Conservation (phyloP, 768 basidiomycete genomes). For the Auriscalpium vulgare region DNA sequence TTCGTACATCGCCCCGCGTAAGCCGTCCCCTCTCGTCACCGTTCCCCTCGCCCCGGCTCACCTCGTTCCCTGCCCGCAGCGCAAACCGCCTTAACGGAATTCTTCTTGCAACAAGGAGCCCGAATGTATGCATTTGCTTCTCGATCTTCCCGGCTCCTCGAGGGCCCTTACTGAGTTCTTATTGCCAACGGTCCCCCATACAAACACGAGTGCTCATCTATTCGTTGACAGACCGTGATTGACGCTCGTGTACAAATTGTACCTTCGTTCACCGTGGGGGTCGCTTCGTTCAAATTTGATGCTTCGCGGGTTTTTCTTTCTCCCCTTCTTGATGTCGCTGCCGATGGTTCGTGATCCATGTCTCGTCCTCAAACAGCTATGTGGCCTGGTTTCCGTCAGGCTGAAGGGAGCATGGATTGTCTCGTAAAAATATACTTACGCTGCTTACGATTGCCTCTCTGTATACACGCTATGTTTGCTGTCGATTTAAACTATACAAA, state of each 20-base stretch:
- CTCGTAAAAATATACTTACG: background rate
- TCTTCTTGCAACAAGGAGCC: slow-evolving; percentile 50
- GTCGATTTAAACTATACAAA: background rate
- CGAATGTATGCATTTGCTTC: slow-evolving; percentile 47
- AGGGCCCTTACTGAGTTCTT: slow-evolving; percentile 15
- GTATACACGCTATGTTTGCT: background rate
- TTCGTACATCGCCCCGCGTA: slow-evolving; percentile 76
- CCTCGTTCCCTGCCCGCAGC: slow-evolving; percentile 21
- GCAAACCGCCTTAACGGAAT: slow-evolving; percentile 47
- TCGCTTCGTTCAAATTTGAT: background rate
- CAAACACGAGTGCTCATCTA: slow-evolving; percentile 5
- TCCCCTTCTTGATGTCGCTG: background rate
- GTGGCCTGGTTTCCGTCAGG: background rate
- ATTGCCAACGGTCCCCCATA: background rate
- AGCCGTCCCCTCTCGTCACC: slow-evolving; percentile 22
- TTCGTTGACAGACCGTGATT: background rate
- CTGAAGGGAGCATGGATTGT: background rate
- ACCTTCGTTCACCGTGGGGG: background rate
- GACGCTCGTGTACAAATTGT: background rate
- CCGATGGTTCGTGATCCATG: background rate
- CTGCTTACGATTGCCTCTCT: background rate
- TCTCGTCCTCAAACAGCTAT: background rate
- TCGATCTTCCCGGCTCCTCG: slow-evolving; percentile 15
- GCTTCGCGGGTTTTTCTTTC: background rate
- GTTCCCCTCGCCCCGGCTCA: slow-evolving; percentile 12